Evolutionary conservation across 2,329 filamentous ascomycete genomes (phyloP).

Genomic region (Graphiopsis chlorocephala): DNA sequence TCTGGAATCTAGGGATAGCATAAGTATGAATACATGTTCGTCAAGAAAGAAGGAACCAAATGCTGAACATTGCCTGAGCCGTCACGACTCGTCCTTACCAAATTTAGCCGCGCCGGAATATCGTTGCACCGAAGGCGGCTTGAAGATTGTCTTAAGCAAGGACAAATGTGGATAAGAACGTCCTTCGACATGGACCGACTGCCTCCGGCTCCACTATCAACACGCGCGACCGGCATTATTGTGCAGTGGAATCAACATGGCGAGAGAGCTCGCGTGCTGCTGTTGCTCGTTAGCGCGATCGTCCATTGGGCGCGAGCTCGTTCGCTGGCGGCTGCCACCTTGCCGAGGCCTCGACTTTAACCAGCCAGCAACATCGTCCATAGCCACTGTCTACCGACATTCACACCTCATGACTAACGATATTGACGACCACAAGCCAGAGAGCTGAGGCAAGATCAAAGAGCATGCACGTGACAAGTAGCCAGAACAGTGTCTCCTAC

Average conservation of each 20-base stretch:
- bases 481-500: neutral
- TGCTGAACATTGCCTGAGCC: neutral
- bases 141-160: neutral
- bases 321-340: neutral
- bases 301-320: neutral
- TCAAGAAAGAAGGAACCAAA: neutral
- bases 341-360: conserved; percentile 10
- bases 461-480: neutral
- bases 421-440: neutral
- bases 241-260: neutral
- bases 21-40: neutral
- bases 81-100: neutral
- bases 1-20: neutral
- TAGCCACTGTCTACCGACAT: neutral
- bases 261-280: neutral
- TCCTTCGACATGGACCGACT: neutral
- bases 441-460: neutral
- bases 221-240: neutral
- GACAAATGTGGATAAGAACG: neutral
- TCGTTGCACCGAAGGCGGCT: conserved; percentile 2
- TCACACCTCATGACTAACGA: neutral
- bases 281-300: neutral
- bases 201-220: neutral
- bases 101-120: conserved; percentile 7
- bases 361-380: neutral